Conservation (phyloP, 169 alveolate genomes). For the Hepatocystis sp. region DNA sequence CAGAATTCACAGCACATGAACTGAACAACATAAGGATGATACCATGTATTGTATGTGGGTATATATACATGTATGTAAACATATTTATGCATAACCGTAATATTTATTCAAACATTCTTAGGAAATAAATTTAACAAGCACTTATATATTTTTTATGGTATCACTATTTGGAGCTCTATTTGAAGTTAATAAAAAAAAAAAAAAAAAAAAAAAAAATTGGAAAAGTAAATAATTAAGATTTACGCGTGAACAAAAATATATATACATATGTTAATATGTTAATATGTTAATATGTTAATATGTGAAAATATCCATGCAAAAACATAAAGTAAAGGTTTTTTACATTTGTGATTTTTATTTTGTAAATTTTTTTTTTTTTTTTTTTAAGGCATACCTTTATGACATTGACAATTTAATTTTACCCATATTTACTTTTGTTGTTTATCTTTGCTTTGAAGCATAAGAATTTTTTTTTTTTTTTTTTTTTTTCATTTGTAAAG, state of each 20-base stretch:
- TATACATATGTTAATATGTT: too few species aligned
- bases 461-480: slow-evolving; percentile 29
- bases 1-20: too few species aligned
- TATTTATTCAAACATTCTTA: neutral
- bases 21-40: too few species aligned
- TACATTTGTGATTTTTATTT: neutral
- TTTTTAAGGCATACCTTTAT: slow-evolving; percentile 39
- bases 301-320: slow-evolving; percentile 13
- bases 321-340: slow-evolving; percentile 1
- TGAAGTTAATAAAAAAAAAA: slow-evolving; percentile 27
- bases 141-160: slow-evolving; percentile 8
- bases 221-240: neutral
- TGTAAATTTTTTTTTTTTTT: slow-evolving; percentile 13
- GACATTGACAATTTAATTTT: slow-evolving; percentile 55
- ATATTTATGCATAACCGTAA: neutral
- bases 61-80: neutral
- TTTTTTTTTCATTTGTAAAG: neutral
- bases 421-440: slow-evolving; percentile 45
- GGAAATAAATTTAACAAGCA: neutral
- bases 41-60: too few species aligned
- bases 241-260: too few species aligned
- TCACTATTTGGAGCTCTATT: slow-evolving; percentile 50
- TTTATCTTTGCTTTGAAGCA: slow-evolving; percentile 42
- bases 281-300: too few species aligned
- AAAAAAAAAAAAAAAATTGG: neutral